Evolutionary conservation across 2,329 filamentous ascomycete species (phyloP).

Genomic region (Penicillium griseofulvum): DNA sequence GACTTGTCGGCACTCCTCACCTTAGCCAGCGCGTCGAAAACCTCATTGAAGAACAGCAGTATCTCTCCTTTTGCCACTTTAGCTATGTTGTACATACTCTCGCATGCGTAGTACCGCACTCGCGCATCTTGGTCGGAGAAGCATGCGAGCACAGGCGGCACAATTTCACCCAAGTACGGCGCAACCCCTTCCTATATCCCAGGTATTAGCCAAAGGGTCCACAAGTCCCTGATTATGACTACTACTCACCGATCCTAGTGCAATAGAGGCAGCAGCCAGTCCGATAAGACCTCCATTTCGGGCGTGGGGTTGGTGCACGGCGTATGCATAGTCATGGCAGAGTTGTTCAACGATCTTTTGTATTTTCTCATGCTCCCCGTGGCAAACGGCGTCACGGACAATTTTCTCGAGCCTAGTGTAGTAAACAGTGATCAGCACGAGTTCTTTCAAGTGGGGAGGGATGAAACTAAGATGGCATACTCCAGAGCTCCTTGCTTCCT

Average conservation of each 20-base stretch:
- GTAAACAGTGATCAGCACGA: not conserved
- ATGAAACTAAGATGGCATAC: conserved; percentile 54
- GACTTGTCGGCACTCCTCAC: conserved; percentile 47
- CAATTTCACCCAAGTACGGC: conserved; percentile 86
- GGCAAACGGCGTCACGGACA: conserved; percentile 77
- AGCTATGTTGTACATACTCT: conserved; percentile 99
- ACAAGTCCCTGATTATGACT: not conserved
- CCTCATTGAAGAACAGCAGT: conserved; percentile 94
- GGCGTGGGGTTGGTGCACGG: conserved; percentile 93
- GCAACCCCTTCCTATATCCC: conserved; percentile 70
- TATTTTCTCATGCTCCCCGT: conserved; percentile 76
- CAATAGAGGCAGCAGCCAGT: conserved; percentile 91
- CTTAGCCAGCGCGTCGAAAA: conserved; percentile 97
- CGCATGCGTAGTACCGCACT: conserved; percentile 96
- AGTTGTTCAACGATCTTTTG: conserved; percentile 90
- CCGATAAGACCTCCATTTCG: conserved; percentile 95
- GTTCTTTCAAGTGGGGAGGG: not conserved
- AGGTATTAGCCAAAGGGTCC: conserved; percentile 6
- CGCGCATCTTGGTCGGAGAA: conserved; percentile 97
- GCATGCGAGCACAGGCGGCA: conserved; percentile 93
- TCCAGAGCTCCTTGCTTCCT: conserved; percentile 94
- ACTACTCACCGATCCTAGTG: conserved; percentile 75
- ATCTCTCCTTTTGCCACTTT: conserved; percentile 99
- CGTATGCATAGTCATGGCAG: conserved; percentile 96
- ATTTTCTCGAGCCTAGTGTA: conserved; percentile 74